phyloP scores from a whole-genome alignment of 371 early-diverging fungal genomes.

The Nematocida minor region DNA sequence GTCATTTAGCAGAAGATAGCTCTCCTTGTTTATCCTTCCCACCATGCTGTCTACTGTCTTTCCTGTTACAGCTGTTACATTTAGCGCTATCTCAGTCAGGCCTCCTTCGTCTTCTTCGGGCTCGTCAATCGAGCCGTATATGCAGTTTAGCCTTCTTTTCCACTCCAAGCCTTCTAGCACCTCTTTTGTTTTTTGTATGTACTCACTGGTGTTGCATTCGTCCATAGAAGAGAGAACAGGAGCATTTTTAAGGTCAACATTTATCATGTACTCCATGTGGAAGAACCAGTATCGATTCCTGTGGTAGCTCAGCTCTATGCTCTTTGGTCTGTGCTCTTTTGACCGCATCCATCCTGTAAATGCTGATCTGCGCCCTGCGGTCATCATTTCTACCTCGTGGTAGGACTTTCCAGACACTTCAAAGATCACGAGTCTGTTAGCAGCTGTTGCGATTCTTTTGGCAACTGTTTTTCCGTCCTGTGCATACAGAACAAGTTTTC shows the following conservation, averaged over 20 bases:
- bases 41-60: conserved; percentile 14
- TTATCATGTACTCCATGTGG: neutral
- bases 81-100: neutral
- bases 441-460: conserved; percentile 54
- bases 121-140: conserved; percentile 5
- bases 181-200: neutral
- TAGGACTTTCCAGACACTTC: conserved; percentile 62
- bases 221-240: neutral
- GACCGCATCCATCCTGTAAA: conserved; percentile 64
- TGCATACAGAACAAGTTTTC: conserved; percentile 60
- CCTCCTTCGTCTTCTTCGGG: neutral
- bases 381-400: conserved; percentile 62
- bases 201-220: neutral
- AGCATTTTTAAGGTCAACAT: neutral
- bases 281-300: conserved; percentile 11
- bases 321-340: neutral
- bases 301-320: neutral
- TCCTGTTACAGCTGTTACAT: neutral
- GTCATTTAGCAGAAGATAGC: conserved; percentile 45
- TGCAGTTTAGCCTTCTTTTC: conserved; percentile 26
- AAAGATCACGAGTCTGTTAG: conserved; percentile 64
- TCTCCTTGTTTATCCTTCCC: neutral
- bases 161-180: conserved; percentile 4
- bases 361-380: conserved; percentile 54
- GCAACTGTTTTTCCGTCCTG: conserved; percentile 46